A percentile compares a stretch with the other conserved stretches of the same genome.
These are phyloP conservation scores for Flaveria robusta DNA, from an alignment of 129 eudicot genomes.

Conservation along the genomic window DNA sequence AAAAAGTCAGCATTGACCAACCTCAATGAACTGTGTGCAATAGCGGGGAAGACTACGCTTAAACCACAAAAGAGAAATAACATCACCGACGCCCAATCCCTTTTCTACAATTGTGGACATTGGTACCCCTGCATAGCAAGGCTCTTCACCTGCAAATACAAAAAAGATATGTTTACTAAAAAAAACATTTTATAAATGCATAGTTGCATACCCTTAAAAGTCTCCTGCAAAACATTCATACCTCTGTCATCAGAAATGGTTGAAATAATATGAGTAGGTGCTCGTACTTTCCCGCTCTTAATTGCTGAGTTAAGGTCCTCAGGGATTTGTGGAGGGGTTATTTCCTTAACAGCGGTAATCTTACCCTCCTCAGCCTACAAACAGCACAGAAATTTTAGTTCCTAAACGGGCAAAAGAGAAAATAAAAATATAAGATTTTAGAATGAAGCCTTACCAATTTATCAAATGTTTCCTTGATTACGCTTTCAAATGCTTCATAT, in stretches of 20 bases:
- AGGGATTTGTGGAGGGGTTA: slow-evolving; percentile 92
- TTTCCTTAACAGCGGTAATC: slow-evolving; percentile 72
- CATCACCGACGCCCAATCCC: slow-evolving; percentile 95
- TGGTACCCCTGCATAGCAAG: slow-evolving; percentile 96
- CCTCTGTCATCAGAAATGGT: slow-evolving; percentile 93
- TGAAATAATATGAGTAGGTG: slow-evolving; percentile 94
- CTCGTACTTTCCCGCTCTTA: slow-evolving; percentile 98
- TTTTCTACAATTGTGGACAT: slow-evolving; percentile 95
- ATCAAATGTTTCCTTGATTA: slow-evolving; percentile 78
- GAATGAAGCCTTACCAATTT: slow-evolving; percentile 55
- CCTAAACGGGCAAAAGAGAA: slow-evolving; percentile 12
- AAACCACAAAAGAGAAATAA: slow-evolving; percentile 95
- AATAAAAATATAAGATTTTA: background rate
- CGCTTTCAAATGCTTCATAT: slow-evolving; percentile 82
- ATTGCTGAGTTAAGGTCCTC: slow-evolving; percentile 92
- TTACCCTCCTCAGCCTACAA: slow-evolving; percentile 71
- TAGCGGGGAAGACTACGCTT: slow-evolving; percentile 98
- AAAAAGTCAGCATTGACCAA: slow-evolving; percentile 25
- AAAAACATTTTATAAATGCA: background rate
- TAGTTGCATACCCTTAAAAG: background rate
- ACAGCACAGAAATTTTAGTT: background rate
- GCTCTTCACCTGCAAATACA: slow-evolving; percentile 83
- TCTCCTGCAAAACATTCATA: slow-evolving; percentile 19
- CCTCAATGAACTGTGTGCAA: slow-evolving; percentile 97
- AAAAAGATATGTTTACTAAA: background rate